Percentiles rank a stretch among this genome's conserved stretches.
Conservation (phyloP, 1,284 basidiomycete species). For the Termitomyces sp. region DNA sequence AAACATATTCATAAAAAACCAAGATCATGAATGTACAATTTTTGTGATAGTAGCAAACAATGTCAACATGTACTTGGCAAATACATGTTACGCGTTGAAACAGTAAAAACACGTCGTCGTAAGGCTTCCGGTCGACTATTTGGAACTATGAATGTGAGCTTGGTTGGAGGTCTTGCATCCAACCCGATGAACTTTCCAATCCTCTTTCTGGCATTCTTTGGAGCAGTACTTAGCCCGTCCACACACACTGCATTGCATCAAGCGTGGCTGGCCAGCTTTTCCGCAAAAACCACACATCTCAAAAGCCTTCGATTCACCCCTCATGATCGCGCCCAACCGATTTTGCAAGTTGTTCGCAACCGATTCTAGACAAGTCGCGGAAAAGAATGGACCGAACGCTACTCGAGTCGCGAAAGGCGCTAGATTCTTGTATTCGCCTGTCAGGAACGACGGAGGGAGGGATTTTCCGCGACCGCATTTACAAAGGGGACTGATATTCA, state of each 20-base stretch:
- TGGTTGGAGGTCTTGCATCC: conserved; percentile 1
- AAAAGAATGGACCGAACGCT: conserved; percentile 45
- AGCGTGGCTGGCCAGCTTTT: conserved; percentile 25
- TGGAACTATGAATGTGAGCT: neutral
- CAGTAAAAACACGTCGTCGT: neutral
- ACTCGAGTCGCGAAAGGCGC: conserved; percentile 38
- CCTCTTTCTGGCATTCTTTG: conserved; percentile 35
- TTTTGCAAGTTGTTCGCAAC: neutral
- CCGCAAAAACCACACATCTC: conserved; percentile 25
- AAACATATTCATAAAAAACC: neutral
- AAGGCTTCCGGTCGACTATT: neutral
- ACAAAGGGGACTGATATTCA: conserved; percentile 34
- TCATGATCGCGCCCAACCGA: conserved; percentile 11
- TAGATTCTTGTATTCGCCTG: conserved; percentile 27
- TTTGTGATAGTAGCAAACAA: neutral
- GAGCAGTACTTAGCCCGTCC: conserved; percentile 38
- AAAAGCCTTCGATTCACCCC: conserved; percentile 1
- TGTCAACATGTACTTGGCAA: neutral
- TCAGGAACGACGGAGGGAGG: conserved; percentile 22
- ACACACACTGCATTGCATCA: conserved; percentile 31
- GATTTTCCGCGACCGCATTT: conserved; percentile 43
- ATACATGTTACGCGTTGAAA: no score
- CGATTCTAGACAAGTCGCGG: conserved; percentile 37
- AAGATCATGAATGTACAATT: neutral
- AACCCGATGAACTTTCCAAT: conserved; percentile 39